Evolutionary conservation across 176 grass and related monocot genomes (phyloP).

Genomic region (Carex littledalei): DNA sequence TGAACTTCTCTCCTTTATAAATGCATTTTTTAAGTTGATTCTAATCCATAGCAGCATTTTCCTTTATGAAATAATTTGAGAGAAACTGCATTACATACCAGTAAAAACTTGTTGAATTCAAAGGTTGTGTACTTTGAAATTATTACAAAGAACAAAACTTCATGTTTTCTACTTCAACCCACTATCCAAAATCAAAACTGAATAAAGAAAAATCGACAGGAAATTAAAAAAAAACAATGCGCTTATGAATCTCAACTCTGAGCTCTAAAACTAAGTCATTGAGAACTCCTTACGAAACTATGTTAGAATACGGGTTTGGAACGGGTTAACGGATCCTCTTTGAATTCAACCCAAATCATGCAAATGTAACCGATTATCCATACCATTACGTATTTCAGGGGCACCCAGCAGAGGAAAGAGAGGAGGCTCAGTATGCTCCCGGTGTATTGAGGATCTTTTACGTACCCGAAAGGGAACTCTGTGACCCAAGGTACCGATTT

Average conservation of each 20-base stretch:
- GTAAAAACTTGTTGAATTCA: too few species aligned
- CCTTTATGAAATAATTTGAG: too few species aligned
- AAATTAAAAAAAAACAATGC: background rate
- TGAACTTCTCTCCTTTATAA: too few species aligned
- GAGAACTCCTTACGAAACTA: background rate
- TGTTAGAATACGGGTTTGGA: slow-evolving; percentile 46
- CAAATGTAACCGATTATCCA: slow-evolving; percentile 78
- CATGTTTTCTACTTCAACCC: background rate
- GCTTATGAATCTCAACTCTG: background rate
- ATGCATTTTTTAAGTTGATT: too few species aligned
- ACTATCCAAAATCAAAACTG: background rate
- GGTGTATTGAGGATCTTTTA: slow-evolving; percentile 88
- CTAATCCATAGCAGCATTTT: too few species aligned
- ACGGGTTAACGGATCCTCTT: slow-evolving; percentile 65
- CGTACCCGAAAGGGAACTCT: slow-evolving; percentile 74
- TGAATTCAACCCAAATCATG: slow-evolving; percentile 74
- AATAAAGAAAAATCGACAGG: background rate
- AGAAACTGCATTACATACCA: too few species aligned
- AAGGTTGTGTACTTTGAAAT: background rate
- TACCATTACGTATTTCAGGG: slow-evolving; percentile 47
- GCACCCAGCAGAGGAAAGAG: slow-evolving; percentile 65
- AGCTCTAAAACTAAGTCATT: background rate
- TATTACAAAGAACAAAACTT: slow-evolving; percentile 1
- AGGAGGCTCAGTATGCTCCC: slow-evolving; percentile 77
- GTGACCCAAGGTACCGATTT: slow-evolving; percentile 73